Conservation (phyloP, 139 green algal species). For the Trebouxia sp. region DNA sequence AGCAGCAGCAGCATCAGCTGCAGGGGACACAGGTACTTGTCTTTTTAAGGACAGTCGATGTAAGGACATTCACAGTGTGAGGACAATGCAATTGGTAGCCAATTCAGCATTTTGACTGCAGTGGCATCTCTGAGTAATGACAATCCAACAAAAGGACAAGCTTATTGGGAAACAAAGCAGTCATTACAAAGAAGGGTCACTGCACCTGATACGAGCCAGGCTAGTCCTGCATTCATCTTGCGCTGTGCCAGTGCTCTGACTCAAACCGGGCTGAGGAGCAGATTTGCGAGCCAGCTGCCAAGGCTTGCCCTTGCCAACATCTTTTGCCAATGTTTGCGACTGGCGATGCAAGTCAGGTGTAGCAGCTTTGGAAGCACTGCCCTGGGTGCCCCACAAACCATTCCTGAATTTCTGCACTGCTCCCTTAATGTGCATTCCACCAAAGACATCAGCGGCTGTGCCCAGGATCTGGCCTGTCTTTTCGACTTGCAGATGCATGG, state of each 20-base stretch:
- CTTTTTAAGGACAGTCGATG: no score
- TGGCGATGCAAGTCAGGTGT: not conserved
- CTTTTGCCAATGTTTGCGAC: not conserved
- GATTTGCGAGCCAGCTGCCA: constrained; percentile 15
- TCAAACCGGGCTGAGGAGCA: not conserved
- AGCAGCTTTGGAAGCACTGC: not conserved
- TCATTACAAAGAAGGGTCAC: no score
- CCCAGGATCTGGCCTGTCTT: not conserved
- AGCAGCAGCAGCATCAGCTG: no score
- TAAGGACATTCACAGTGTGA: no score
- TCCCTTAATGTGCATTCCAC: constrained; percentile 19
- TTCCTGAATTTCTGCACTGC: constrained; percentile 9
- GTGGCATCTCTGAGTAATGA: no score
- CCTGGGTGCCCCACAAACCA: not conserved
- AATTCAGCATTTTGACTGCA: no score
- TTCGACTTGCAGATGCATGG: not conserved
- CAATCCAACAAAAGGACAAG: no score
- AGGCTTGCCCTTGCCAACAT: not conserved
- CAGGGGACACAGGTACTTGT: no score
- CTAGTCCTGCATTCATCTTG: constrained; percentile 12
- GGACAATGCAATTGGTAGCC: no score
- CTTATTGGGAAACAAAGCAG: no score
- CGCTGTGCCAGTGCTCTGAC: not conserved
- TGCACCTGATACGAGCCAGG: not conserved
- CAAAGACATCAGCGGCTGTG: not conserved